phyloP scores from a whole-genome alignment of 1,139 yeast genomes.

The Candida labiduridarum region DNA sequence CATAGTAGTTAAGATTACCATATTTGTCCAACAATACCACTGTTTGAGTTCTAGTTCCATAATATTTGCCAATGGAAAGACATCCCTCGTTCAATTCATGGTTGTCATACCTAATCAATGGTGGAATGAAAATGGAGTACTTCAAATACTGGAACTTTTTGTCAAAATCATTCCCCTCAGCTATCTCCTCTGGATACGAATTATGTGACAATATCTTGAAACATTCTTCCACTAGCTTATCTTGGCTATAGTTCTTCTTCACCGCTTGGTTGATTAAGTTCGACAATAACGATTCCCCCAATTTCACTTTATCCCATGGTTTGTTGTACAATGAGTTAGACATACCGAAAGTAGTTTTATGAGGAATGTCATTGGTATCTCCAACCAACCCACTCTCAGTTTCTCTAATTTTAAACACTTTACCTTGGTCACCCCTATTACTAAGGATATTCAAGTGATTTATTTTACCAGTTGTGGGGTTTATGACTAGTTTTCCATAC shows the following conservation, averaged over 20 bases:
- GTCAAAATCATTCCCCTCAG: constrained; percentile 26
- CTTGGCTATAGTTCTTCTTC: constrained; percentile 29
- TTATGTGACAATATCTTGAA: constrained; percentile 56
- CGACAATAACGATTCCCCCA: constrained; percentile 52
- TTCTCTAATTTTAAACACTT: constrained; percentile 25
- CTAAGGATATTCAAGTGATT: constrained; percentile 52
- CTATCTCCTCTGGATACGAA: constrained; percentile 35
- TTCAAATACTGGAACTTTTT: constrained; percentile 47
- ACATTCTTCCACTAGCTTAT: constrained; percentile 50
- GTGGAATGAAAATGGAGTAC: constrained; percentile 74
- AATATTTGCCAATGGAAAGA: constrained; percentile 48
- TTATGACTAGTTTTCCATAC: constrained; percentile 57
- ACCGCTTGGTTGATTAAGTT: constrained; percentile 36
- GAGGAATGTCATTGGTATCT: constrained; percentile 14
- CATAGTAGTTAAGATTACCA: constrained; percentile 46
- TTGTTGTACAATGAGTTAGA: constrained; percentile 64
- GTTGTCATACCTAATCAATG: constrained; percentile 36
- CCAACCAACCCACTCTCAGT: constrained; percentile 4
- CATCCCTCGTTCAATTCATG: constrained; percentile 7
- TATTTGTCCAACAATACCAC: constrained; percentile 59
- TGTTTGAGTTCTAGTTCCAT: constrained; percentile 92
- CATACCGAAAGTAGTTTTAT: constrained; percentile 48
- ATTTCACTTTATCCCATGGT: constrained; percentile 74
- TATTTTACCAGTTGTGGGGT: constrained; percentile 25
- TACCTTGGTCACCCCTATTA: constrained; percentile 49